Percentiles rank a stretch among this genome's conserved stretches.
These are phyloP conservation scores for Parafenestella ontariensis DNA, from an alignment of 2,329 filamentous ascomycete species.

Conservation along the genomic window DNA sequence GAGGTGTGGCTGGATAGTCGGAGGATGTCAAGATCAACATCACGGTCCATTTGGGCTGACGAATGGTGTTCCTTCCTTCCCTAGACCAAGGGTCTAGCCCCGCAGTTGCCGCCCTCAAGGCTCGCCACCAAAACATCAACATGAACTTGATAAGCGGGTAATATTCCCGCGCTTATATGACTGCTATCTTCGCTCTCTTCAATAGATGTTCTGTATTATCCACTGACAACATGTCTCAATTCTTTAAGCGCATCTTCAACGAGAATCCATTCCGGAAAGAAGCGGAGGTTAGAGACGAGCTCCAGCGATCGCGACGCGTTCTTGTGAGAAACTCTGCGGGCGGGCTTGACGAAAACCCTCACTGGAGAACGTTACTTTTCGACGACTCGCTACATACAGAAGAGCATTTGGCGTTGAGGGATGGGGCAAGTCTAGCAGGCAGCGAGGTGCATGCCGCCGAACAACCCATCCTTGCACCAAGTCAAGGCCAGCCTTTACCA, in stretches of 20 bases:
- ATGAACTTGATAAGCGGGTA: constrained; percentile 5
- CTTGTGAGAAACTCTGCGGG: constrained; percentile 19
- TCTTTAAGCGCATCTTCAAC: constrained; percentile 30
- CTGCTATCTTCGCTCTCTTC: constrained; percentile 1
- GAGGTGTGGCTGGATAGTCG: background rate
- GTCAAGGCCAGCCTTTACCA: constrained; percentile 9
- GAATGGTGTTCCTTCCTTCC: background rate
- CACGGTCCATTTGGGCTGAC: background rate
- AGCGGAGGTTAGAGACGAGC: constrained; percentile 14
- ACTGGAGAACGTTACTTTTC: constrained; percentile 15
- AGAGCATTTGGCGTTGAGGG: constrained; percentile 12
- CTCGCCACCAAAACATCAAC: constrained; percentile 10
- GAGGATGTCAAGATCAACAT: constrained; percentile 7
- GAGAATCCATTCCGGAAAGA: constrained; percentile 30
- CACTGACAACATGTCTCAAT: constrained; percentile 20
- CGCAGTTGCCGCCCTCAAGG: constrained; percentile 9
- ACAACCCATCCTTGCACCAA: constrained; percentile 25
- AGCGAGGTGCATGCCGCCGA: constrained; percentile 20
- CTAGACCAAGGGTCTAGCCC: constrained; percentile 1
- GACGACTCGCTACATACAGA: constrained; percentile 15
- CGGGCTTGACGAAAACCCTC: constrained; percentile 13
- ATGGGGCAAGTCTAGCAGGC: constrained; percentile 28
- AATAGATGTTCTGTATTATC: background rate
- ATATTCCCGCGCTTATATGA: background rate
- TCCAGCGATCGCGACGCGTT: constrained; percentile 31